Conservation (phyloP, 75 land plant species). For the Cupressus sempervirens region DNA sequence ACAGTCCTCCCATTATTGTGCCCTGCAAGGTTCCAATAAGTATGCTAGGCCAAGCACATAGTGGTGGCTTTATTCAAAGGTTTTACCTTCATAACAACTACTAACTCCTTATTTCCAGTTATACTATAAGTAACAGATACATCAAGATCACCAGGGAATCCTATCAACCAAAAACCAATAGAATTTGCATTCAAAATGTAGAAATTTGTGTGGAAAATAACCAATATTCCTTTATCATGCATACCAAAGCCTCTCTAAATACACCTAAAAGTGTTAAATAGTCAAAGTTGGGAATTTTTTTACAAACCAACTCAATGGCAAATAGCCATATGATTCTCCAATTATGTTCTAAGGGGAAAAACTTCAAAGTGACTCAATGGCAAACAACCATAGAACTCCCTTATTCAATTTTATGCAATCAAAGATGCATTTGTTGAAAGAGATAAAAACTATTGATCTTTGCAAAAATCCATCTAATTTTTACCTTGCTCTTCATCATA, state of each 20-base stretch:
- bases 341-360: not conserved
- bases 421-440: too few species aligned
- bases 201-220: too few species aligned
- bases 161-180: constrained; percentile 16
- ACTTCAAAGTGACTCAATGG: not conserved
- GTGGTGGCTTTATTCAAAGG: constrained; percentile 63
- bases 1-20: constrained; percentile 45
- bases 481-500: constrained; percentile 82
- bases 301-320: too few species aligned
- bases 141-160: constrained; percentile 60
- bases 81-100: constrained; percentile 41
- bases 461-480: not conserved
- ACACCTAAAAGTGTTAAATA: too few species aligned
- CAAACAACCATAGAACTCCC: not conserved
- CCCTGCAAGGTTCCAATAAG: constrained; percentile 82
- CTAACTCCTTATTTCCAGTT: constrained; percentile 20
- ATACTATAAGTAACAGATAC: constrained; percentile 45
- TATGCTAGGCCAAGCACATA: constrained; percentile 66
- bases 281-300: too few species aligned
- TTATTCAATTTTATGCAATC: not conserved
- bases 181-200: not conserved
- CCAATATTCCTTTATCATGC: too few species aligned
- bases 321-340: not conserved
- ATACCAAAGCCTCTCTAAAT: too few species aligned
- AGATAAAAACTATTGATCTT: not conserved